phyloP scores from a whole-genome alignment of 1,284 basidiomycete genomes.

The Naganishia albida region DNA sequence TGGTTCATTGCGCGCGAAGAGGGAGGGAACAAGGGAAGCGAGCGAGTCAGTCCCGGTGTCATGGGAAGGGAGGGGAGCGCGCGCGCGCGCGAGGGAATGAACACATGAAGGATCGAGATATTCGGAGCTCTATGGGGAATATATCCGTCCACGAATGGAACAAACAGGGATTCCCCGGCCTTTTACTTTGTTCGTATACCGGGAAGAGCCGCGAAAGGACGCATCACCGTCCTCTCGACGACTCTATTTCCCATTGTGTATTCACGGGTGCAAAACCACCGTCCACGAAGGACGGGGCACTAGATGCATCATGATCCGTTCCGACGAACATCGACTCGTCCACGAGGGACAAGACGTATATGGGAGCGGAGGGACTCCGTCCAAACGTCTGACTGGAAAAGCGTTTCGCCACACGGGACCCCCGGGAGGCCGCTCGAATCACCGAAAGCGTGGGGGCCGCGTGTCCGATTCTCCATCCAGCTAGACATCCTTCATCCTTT shows the following conservation, averaged over 20 bases:
- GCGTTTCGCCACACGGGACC: background rate
- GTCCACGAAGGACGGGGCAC: background rate
- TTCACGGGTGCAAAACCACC: slow-evolving; percentile 12
- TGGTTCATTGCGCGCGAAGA: slow-evolving; percentile 8
- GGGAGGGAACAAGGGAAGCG: slow-evolving; percentile 4
- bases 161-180: slow-evolving; percentile 26
- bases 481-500: slow-evolving; percentile 20
- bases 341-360: slow-evolving; percentile 11
- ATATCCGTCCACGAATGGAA: background rate
- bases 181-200: slow-evolving; percentile 26
- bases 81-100: no score
- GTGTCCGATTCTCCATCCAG: background rate
- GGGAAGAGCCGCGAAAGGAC: slow-evolving; percentile 10
- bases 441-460: background rate
- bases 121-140: slow-evolving; percentile 30
- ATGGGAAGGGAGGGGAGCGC: slow-evolving; percentile 1
- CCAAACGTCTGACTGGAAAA: slow-evolving; percentile 17
- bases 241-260: slow-evolving; percentile 21
- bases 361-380: slow-evolving; percentile 8
- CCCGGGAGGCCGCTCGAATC: slow-evolving; percentile 4
- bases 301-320: slow-evolving; percentile 3
- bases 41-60: slow-evolving; percentile 14
- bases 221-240: slow-evolving; percentile 4
- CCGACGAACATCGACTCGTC: slow-evolving; percentile 13
- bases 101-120: slow-evolving; percentile 21